A percentile compares a stretch with the other conserved stretches of the same genome.
phyloP scores from a whole-genome alignment of 2,329 filamentous ascomycete genomes.

The Seiridium unicorne region DNA sequence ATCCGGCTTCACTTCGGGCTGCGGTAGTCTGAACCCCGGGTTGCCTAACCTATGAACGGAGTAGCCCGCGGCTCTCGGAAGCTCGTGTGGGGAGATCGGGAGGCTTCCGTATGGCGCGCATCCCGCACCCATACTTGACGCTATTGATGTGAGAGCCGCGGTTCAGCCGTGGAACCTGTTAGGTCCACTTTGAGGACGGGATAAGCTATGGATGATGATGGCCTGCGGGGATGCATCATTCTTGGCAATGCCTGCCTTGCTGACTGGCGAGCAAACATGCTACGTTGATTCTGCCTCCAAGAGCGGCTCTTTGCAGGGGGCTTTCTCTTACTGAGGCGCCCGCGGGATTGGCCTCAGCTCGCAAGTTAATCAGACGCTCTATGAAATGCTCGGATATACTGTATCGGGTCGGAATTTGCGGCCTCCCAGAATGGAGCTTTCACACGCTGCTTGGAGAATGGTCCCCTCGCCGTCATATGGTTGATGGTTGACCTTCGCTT shows the following conservation, averaged over 20 bases:
- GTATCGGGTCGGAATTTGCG: no score
- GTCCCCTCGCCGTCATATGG: not conserved
- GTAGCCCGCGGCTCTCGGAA: not conserved
- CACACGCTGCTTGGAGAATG: not conserved
- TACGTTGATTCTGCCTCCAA: not conserved
- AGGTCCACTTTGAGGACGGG: not conserved
- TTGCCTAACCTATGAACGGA: not conserved
- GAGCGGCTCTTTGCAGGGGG: not conserved
- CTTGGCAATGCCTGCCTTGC: no score
- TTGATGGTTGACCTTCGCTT: not conserved
- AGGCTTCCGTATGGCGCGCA: not conserved
- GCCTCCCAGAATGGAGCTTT: no score
- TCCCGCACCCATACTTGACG: not conserved
- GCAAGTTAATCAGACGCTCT: not conserved
- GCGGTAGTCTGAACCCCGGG: not conserved
- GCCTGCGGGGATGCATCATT: no score
- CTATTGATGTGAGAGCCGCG: not conserved
- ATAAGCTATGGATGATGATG: no score
- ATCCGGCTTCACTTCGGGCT: not conserved
- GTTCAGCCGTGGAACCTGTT: not conserved
- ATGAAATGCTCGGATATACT: not conserved
- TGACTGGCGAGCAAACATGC: not conserved
- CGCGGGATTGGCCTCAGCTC: not conserved
- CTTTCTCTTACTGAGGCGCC: not conserved
- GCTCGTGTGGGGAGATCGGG: not conserved